These are phyloP conservation scores for Neurospora sp. DNA, from an alignment of 495 filamentous ascomycete species.

Conservation along the genomic window DNA sequence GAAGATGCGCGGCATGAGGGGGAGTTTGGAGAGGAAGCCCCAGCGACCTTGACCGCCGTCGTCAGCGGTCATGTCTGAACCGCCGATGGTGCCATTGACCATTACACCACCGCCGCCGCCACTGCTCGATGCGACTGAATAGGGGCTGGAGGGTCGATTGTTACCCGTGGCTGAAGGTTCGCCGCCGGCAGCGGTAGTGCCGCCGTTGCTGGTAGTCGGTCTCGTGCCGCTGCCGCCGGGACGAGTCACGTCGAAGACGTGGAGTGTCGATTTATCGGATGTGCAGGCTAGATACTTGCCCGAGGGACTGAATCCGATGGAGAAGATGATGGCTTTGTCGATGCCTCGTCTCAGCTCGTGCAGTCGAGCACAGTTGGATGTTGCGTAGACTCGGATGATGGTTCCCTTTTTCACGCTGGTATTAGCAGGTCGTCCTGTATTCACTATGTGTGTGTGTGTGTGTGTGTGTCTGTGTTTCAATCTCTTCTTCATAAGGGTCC, in stretches of 20 bases:
- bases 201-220: slow-evolving; percentile 14
- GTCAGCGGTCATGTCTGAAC: background rate
- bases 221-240: slow-evolving; percentile 49
- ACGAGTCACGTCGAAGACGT: slow-evolving; percentile 70
- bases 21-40: slow-evolving; percentile 69
- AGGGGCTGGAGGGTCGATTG: background rate
- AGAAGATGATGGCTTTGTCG: slow-evolving; percentile 80
- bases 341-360: slow-evolving; percentile 80
- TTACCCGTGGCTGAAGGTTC: background rate
- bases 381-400: slow-evolving; percentile 73
- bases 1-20: slow-evolving; percentile 68
- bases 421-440: background rate
- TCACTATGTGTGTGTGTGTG: background rate
- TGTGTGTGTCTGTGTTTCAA: background rate
- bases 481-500: slow-evolving; percentile 2
- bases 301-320: slow-evolving; percentile 74
- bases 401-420: slow-evolving; percentile 51
- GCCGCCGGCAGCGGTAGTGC: slow-evolving; percentile 35
- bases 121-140: background rate
- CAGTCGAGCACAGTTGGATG: slow-evolving; percentile 64
- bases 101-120: background rate
- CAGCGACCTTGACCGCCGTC: slow-evolving; percentile 28
- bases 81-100: slow-evolving; percentile 16
- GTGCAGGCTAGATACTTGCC: slow-evolving; percentile 76
- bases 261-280: slow-evolving; percentile 92